Evolutionary conservation across 2,329 filamentous ascomycete species (phyloP).

Genomic region (Hysterium pulicare): DNA sequence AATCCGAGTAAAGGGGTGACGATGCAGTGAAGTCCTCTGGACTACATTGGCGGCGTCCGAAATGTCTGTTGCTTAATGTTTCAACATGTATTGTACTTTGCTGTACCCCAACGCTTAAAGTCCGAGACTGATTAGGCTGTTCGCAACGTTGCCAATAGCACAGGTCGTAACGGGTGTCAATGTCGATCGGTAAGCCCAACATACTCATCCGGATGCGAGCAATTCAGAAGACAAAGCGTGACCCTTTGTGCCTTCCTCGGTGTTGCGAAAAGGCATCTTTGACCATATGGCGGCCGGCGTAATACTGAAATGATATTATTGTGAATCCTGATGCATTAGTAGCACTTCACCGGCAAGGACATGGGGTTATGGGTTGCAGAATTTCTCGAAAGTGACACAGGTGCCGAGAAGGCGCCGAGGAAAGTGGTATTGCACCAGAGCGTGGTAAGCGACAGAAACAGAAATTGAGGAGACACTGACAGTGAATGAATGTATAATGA

Average conservation of each 20-base stretch:
- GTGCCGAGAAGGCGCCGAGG: neutral
- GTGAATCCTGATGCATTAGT: constrained; percentile 19
- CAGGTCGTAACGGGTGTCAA: too few relatives aligned
- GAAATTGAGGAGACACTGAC: too few relatives aligned
- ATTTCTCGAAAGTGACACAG: constrained; percentile 14
- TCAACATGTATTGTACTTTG: too few relatives aligned
- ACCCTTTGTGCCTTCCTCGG: constrained; percentile 1
- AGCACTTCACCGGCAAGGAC: constrained; percentile 9
- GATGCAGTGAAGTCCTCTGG: constrained; percentile 16
- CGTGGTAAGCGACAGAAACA: too few relatives aligned
- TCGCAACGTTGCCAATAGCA: too few relatives aligned
- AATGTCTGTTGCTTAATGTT: too few relatives aligned
- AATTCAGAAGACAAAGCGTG: neutral
- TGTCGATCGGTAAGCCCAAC: too few relatives aligned
- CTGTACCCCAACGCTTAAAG: too few relatives aligned
- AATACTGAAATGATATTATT: constrained; percentile 11
- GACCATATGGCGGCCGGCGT: constrained; percentile 9
- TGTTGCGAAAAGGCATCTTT: constrained; percentile 10
- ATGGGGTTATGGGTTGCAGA: constrained; percentile 12
- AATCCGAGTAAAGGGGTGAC: constrained; percentile 9
- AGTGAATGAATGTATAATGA: too few relatives aligned
- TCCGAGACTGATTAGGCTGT: too few relatives aligned
- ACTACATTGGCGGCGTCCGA: too few relatives aligned
- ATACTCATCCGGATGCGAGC: constrained; percentile 2
- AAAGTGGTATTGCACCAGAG: neutral